phyloP scores from a whole-genome alignment of 2,329 filamentous ascomycete species.

The Bipolaris gigantea region DNA sequence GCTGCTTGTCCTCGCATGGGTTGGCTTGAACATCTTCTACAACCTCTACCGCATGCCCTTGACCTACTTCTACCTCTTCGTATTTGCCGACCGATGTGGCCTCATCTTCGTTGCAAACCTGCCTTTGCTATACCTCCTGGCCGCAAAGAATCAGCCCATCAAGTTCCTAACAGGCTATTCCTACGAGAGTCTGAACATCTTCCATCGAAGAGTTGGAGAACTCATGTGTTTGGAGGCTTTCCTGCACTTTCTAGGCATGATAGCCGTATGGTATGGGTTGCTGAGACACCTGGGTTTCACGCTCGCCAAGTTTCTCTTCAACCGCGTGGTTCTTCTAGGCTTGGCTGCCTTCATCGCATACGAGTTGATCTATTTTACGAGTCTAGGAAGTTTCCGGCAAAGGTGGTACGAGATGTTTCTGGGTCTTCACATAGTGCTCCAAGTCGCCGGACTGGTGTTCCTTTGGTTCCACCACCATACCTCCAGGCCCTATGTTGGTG shows the following conservation, averaged over 20 bases:
- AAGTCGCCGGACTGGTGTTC: slow-evolving; percentile 58
- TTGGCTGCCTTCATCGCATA: slow-evolving; percentile 60
- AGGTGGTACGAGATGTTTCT: slow-evolving; percentile 67
- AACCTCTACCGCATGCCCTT: slow-evolving; percentile 57
- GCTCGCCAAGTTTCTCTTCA: slow-evolving; percentile 55
- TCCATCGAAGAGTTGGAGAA: slow-evolving; percentile 66
- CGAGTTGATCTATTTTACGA: slow-evolving; percentile 64
- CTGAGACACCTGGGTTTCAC: slow-evolving; percentile 55
- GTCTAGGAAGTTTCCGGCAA: slow-evolving; percentile 61
- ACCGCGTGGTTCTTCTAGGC: slow-evolving; percentile 58
- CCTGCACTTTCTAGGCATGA: slow-evolving; percentile 59
- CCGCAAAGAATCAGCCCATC: slow-evolving; percentile 68
- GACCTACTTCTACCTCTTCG: slow-evolving; percentile 55
- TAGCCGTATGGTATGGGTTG: slow-evolving; percentile 57
- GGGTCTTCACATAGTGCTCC: slow-evolving; percentile 60
- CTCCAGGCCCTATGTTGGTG: slow-evolving; percentile 56
- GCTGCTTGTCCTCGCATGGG: slow-evolving; percentile 55
- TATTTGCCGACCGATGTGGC: slow-evolving; percentile 61
- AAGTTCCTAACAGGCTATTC: slow-evolving; percentile 63
- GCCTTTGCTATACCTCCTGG: slow-evolving; percentile 62
- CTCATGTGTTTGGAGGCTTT: slow-evolving; percentile 62
- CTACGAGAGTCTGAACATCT: slow-evolving; percentile 67
- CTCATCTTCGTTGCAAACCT: slow-evolving; percentile 57
- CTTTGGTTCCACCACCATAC: slow-evolving; percentile 63
- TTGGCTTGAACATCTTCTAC: slow-evolving; percentile 61